Percentiles rank a stretch among this genome's conserved stretches.
phyloP scores from a whole-genome alignment of 2,329 filamentous ascomycete species.

The Cordyceps tenuipes region DNA sequence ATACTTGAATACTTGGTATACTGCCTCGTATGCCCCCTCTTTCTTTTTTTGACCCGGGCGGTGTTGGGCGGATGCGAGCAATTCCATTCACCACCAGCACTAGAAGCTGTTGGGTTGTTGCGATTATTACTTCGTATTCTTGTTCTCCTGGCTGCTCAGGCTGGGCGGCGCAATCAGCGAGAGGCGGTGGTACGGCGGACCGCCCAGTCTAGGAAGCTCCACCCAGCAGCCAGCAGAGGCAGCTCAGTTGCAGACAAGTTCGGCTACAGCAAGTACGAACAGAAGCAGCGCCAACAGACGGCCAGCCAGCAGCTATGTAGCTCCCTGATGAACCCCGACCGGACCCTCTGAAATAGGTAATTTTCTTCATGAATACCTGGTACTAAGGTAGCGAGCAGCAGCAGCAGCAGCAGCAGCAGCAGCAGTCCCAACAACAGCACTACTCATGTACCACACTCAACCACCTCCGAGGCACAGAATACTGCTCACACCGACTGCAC shows the following conservation, averaged over 20 bases:
- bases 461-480: too few relatives aligned
- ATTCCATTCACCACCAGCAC: too few relatives aligned
- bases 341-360: background rate
- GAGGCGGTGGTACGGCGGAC: background rate
- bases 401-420: background rate
- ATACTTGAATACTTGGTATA: background rate
- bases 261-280: too few relatives aligned
- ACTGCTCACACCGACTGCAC: too few relatives aligned
- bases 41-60: background rate
- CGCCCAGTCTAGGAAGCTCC: slow-evolving; percentile 5
- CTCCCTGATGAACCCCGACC: background rate
- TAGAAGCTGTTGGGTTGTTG: too few relatives aligned
- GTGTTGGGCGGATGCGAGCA: background rate
- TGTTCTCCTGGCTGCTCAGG: background rate
- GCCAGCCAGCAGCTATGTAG: too few relatives aligned
- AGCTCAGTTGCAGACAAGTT: too few relatives aligned
- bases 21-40: background rate
- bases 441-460: too few relatives aligned
- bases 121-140: background rate
- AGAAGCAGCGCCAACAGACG: too few relatives aligned
- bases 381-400: too few relatives aligned
- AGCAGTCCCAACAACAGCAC: background rate
- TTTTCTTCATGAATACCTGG: background rate
- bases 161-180: background rate
- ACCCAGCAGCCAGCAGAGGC: background rate